Conservation (phyloP, 495 filamentous ascomycete species). For the Lindgomyces ingoldianus region DNA sequence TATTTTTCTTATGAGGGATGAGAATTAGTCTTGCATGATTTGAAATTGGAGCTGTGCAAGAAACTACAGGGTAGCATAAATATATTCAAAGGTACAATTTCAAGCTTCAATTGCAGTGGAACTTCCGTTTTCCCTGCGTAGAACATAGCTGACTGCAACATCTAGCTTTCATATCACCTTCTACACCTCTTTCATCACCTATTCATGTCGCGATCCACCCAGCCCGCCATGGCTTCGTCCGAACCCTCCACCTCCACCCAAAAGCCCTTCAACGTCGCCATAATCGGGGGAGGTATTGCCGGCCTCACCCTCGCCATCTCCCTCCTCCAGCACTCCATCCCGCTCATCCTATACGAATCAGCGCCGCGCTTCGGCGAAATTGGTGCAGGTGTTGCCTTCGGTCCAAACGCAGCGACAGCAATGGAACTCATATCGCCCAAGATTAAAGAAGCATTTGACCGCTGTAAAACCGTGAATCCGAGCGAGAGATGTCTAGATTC, state of each 20-base stretch:
- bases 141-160: background rate
- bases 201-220: background rate
- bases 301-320: conserved; percentile 30
- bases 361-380: conserved; percentile 48
- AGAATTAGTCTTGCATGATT: too few relatives aligned
- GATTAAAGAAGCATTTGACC: conserved; percentile 49
- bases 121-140: too few relatives aligned
- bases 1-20: too few relatives aligned
- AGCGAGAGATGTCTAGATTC: conserved; percentile 21
- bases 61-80: too few relatives aligned
- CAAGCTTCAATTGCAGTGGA: too few relatives aligned
- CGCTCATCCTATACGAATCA: conserved; percentile 30
- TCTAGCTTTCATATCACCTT: background rate
- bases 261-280: conserved; percentile 31
- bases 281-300: conserved; percentile 32
- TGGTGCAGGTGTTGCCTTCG: conserved; percentile 64
- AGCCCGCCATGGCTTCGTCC: conserved; percentile 2
- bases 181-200: background rate
- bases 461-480: conserved; percentile 41
- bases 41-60: too few relatives aligned
- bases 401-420: conserved; percentile 59
- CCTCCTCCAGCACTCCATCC: conserved; percentile 28
- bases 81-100: too few relatives aligned
- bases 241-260: background rate
- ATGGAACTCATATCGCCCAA: conserved; percentile 55